Evolutionary conservation across 306 rosid species (phyloP), one percentile per base, ranked within the genome.

Genomic region (Fagus sylvatica): DNA sequence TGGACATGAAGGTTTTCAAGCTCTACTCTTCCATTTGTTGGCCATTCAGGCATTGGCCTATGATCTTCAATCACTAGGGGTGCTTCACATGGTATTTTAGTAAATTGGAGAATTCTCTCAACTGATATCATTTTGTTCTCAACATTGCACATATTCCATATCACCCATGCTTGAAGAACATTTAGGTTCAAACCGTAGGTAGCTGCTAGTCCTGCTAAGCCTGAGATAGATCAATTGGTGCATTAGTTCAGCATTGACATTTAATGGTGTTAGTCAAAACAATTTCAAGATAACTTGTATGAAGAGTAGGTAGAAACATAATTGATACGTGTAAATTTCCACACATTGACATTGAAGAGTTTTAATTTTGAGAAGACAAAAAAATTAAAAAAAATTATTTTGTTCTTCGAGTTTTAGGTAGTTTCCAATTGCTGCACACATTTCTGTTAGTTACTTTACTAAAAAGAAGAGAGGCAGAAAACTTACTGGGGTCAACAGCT

Each of bases 121-220:
- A 93, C 93, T 34, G 98, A 93, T 74, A 93, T 91, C 98, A 93
- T 93, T 80, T 89, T 89, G 91, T 93, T 91, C 69, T 93, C 98
- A 4, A 93, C 98, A 61, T 93, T 93, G 87, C 95, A 93, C n/a
- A 89, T 79, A 69, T 93, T 93, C 95, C 95, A 93, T 79, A 91
- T 91, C 19, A 89, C 93, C 98, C 98, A 93, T 53, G 95, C 93
- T 67, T 93, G 98, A 33, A 93, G 93, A 53, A 93, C 92, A 56
- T 79, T 93, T 57, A 91, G 86, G 86, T 85, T 91, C 79, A 93
- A 82, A 71, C 92, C 97, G 71, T 93, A 93, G 22, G 97, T 84
- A 34, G 97, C 98, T 32, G 89, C 95, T 54, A 91, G 82, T 53
- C 98, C 97, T 10, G 98, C 92, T 87, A 93, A 87, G 74, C 97